Evolutionary conservation across 768 basidiomycete genomes (phyloP).

Genomic region (Lactarius psammicola): DNA sequence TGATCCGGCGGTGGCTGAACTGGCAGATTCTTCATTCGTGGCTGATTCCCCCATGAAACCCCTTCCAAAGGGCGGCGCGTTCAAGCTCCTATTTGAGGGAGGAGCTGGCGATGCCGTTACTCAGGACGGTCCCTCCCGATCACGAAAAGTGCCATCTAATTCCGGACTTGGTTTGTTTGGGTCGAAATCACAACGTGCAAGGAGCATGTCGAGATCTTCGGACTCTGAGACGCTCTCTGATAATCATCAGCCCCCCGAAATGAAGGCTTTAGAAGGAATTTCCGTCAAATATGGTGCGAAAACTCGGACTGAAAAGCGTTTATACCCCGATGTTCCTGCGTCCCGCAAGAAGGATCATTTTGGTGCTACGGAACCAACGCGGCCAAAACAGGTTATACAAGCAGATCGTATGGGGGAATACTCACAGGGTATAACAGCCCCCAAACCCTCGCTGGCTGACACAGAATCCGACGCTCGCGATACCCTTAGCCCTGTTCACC

Average conservation of each 20-base stretch:
- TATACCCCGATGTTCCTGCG: conserved; percentile 7
- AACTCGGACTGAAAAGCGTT: conserved; percentile 16
- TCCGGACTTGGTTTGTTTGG: conserved; percentile 16
- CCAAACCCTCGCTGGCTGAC: conserved; percentile 20
- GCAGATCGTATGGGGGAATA: neutral
- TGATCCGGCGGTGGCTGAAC: conserved; percentile 36
- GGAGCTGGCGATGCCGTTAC: conserved; percentile 33
- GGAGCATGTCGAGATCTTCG: conserved; percentile 27
- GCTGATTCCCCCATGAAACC: conserved; percentile 72
- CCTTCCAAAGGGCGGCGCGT: conserved; percentile 54
- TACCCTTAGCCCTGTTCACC: conserved; percentile 28
- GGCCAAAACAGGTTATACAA: conserved; percentile 11
- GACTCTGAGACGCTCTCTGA: conserved; percentile 23
- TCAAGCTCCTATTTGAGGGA: conserved; percentile 67
- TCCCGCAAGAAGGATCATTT: conserved; percentile 26
- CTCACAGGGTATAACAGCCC: neutral
- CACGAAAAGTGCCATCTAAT: conserved; percentile 19
- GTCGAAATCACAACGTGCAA: conserved; percentile 28
- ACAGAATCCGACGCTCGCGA: conserved; percentile 18
- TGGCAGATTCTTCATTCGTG: conserved; percentile 50
- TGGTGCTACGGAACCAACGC: conserved; percentile 13
- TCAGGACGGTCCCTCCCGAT: conserved; percentile 22
- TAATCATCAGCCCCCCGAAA: conserved; percentile 24
- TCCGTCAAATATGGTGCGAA: conserved; percentile 1
- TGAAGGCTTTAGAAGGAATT: conserved; percentile 21